Evolutionary conservation across 2,329 filamentous ascomycete genomes (phyloP), one percentile per base, ranked within the genome.

Genomic region (Cladosporium phlei): DNA sequence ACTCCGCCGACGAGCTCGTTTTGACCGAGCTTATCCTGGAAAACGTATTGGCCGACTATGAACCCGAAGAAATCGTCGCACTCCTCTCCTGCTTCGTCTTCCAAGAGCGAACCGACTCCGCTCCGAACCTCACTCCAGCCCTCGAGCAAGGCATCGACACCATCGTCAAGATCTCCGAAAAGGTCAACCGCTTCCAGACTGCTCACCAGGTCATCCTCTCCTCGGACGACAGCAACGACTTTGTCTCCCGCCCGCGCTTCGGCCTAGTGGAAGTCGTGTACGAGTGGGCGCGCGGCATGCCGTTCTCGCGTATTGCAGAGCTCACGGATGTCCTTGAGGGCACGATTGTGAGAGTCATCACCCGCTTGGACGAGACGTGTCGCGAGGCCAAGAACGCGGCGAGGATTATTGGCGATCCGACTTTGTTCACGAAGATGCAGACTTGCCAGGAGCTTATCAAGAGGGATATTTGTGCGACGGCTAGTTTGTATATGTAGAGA

Each of bases 251-350:
- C 46, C 88, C 90, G 2, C 79, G 91, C 8, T 98, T 98, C 63
- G 93, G 91, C 1, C 78, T 98, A 47, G 89, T 95, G 64, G 93
- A 98, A 67, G 93, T 98, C 0, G 94, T 98, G 25, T 96, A 97
- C 65, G 93, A 98, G 67, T 98, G 93, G 93, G 93, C 93, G 8
- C 77, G 88, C 39, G 93, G 93, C 20, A 97, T 97, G 88, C 91
- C 87, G 43, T 98, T 98, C 76, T 95, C 94, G 69, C 91, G 93
- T 55, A 98, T 98, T 56, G 97, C 91, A 0, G 86, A 91, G 55
- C 71, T 98, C 62, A 98, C 93, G 6, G 91, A 97, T 65, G 90
- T 98, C 48, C 81, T 97, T 59, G 93, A 98, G 68, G 93, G 93
- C 1, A 97, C 93, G 0, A 97, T 98, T 69, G 93, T 98, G 38